Evolutionary conservation across 768 basidiomycete species (phyloP).

Genomic region (Pleurotus citrinopileatus): DNA sequence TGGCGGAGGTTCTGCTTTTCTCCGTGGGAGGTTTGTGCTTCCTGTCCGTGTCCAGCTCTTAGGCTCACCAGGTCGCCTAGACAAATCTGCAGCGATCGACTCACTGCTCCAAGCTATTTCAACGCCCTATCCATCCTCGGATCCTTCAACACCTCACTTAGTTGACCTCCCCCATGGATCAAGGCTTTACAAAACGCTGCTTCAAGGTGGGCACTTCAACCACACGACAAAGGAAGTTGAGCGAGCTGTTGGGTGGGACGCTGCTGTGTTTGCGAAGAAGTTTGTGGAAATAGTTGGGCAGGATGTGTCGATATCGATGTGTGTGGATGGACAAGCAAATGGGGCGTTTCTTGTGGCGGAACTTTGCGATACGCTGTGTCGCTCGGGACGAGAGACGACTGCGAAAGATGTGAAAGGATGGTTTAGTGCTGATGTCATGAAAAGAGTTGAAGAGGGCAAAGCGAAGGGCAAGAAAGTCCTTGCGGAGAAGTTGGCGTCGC

Average conservation of each 20-base stretch:
- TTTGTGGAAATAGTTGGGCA: conserved; percentile 56
- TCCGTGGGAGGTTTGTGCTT: conserved; percentile 71
- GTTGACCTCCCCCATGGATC: conserved; percentile 83
- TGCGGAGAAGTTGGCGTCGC: conserved; percentile 46
- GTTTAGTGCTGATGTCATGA: conserved; percentile 50
- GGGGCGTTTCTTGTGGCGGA: conserved; percentile 79
- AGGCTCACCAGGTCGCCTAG: conserved; percentile 32
- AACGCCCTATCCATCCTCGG: conserved; percentile 52
- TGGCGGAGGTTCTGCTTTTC: conserved; percentile 80
- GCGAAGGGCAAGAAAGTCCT: conserved; percentile 75
- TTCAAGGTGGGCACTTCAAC: conserved; percentile 90
- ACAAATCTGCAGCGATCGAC: conserved; percentile 63
- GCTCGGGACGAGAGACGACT: conserved; percentile 35
- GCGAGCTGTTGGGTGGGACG: conserved; percentile 51
- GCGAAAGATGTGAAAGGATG: conserved; percentile 48
- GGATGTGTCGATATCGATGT: conserved; percentile 53
- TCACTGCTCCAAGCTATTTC: conserved; percentile 60
- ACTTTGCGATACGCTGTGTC: conserved; percentile 57
- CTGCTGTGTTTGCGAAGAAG: conserved; percentile 52
- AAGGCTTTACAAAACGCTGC: conserved; percentile 82
- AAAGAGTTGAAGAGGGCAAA: conserved; percentile 47
- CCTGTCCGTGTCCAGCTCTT: not conserved
- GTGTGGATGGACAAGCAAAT: conserved; percentile 47
- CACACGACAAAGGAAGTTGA: conserved; percentile 55
- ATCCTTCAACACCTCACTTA: conserved; percentile 51